Base-by-base conservation (phyloP, 768 basidiomycete species). In the Chalciporus sphaerocephalus region DNA sequence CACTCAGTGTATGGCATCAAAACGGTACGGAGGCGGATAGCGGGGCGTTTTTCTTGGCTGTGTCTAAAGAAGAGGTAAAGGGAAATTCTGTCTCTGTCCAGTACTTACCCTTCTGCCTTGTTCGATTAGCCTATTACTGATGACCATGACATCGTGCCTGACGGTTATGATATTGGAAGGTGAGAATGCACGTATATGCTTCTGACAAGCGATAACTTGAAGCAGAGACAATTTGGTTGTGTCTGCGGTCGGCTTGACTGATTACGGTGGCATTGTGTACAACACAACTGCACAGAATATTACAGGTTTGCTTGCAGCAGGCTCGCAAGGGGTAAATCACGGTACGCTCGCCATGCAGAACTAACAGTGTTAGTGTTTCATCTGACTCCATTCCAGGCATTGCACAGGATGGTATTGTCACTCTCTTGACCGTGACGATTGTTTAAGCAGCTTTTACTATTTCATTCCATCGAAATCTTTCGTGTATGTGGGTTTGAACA, bases 341-440 rank as follows among this genome's bases (percentile, higher is more conserved):
- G 75, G 78, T 80, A 44, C n/a, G 65, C 40, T 13, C 5, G 21
- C 10, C 20, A 16, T 20, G 12, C 15, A 32, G 20, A 13, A 11
- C 10, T 5, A 18, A 20, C 38, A n/a, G n/a, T n/a, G n/a, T 21
- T 15, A 36, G 21, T 16, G 16, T 18, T 11, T 28, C 9, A n/a
- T n/a, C 45, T 52, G 33, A 36, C 44, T 18, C 18, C 24, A 41
- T 50, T 16, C n/a, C 13, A 81, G 81, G 69, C 22, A 85, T 83
- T 42, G 73, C 82, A 3, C 73, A 73, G 27, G 81, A 83, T 55
- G 81, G 82, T 35, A 68, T 75, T 25, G 74, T 78, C 13, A 72
- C 72, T 1, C 54, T 83, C 17, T 62, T 85, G 43, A 83, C 78
- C 2, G 75, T 83, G 16, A 74, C 65, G 3, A 74, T 78, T 23